phyloP scores from a whole-genome alignment of 1,139 yeast genomes.

The Eremothecium cymbalariae region DNA sequence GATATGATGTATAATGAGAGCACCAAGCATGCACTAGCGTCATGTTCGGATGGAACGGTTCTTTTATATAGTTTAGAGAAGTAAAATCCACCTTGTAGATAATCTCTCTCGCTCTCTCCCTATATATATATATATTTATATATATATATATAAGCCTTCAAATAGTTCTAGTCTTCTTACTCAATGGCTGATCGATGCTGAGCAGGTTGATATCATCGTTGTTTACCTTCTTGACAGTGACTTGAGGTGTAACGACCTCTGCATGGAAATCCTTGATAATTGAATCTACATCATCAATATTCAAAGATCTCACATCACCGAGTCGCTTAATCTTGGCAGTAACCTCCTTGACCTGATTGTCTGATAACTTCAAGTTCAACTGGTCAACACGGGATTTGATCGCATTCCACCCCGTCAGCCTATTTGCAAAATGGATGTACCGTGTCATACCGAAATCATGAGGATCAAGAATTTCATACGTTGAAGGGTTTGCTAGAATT shows the following conservation, averaged over 20 bases:
- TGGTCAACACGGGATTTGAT: conserved; percentile 97
- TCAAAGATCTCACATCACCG: conserved; percentile 91
- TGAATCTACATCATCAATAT: conserved; percentile 95
- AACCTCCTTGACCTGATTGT: conserved; percentile 91
- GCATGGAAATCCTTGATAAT: conserved; percentile 92
- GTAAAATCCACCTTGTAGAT: no score
- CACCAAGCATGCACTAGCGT: conserved; percentile 3
- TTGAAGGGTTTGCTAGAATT: conserved; percentile 94
- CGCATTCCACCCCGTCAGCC: conserved; percentile 98
- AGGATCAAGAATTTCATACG: conserved; percentile 93
- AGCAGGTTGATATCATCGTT: conserved; percentile 27
- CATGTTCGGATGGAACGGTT: conserved; percentile 6
- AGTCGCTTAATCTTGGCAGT: conserved; percentile 86
- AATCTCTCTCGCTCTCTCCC: no score
- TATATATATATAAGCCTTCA: neutral
- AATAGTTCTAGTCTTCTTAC: conserved; percentile 23
- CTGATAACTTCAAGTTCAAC: conserved; percentile 80
- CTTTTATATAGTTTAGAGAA: no score
- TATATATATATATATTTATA: no score
- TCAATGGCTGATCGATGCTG: conserved; percentile 18
- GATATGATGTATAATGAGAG: conserved; percentile 8
- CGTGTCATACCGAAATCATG: conserved; percentile 91
- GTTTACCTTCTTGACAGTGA: conserved; percentile 23
- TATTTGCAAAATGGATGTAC: conserved; percentile 94
- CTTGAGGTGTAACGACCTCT: conserved; percentile 41